Percentiles rank a stretch among this genome's conserved stretches.
phyloP scores from a whole-genome alignment of 257 asterid species.

The Sherardia arvensis region DNA sequence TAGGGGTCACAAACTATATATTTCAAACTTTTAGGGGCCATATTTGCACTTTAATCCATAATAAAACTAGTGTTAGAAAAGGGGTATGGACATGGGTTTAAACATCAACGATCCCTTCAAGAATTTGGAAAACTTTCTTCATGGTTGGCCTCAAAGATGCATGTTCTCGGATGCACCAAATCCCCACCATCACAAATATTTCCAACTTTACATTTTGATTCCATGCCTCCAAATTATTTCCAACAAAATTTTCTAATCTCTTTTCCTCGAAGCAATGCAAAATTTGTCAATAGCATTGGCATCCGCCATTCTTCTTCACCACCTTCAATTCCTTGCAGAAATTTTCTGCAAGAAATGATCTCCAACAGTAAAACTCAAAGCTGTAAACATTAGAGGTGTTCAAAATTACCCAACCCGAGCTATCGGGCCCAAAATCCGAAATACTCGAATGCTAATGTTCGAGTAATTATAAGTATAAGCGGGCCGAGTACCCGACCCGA shows the following conservation, averaged over 20 bases:
- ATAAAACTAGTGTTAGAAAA: not conserved
- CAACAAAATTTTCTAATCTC: conserved; percentile 14
- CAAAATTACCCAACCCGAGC: too few species aligned
- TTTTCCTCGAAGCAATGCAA: conserved; percentile 24
- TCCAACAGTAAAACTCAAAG: conserved; percentile 27
- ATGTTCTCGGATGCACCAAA: conserved; percentile 38
- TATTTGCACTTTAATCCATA: too few species aligned
- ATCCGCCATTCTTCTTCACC: not conserved
- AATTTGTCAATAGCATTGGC: conserved; percentile 17
- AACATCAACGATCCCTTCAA: conserved; percentile 29
- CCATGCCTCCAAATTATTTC: conserved; percentile 15
- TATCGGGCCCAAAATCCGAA: too few species aligned
- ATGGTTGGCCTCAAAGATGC: too few species aligned
- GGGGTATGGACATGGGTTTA: conserved; percentile 4
- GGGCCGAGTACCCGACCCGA: too few species aligned
- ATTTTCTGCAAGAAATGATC: conserved; percentile 21
- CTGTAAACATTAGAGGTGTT: too few species aligned
- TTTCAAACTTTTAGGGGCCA: too few species aligned
- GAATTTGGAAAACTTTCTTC: conserved; percentile 26
- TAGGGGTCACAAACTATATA: too few species aligned
- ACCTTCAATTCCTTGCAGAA: not conserved
- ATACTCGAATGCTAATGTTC: too few species aligned
- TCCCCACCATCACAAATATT: conserved; percentile 18
- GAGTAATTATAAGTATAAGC: too few species aligned
- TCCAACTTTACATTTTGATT: conserved; percentile 12